These are phyloP conservation scores for Tulasnella sp. DNA, from an alignment of 768 basidiomycete species.

Conservation along the genomic window DNA sequence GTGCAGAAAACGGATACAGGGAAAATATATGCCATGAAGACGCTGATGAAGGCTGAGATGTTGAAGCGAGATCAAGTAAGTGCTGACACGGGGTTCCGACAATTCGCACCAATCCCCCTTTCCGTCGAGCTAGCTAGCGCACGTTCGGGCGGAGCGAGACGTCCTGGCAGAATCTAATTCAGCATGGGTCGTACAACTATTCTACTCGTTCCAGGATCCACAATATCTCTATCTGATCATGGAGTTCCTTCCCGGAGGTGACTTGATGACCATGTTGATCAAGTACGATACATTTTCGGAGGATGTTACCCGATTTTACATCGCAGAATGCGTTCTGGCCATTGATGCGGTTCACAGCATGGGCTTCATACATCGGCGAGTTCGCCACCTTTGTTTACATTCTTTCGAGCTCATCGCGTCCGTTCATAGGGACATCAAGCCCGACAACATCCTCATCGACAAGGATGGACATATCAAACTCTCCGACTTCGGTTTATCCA, in stretches of 20 bases:
- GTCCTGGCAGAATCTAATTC: slow-evolving; percentile 93
- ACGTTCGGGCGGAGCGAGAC: slow-evolving; percentile 95
- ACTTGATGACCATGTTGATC: slow-evolving; percentile 99
- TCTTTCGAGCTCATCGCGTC: not conserved
- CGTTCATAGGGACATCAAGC: slow-evolving; percentile 82
- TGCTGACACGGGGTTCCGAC: not conserved
- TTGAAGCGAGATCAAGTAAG: slow-evolving; percentile 95
- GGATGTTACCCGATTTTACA: slow-evolving; percentile 95
- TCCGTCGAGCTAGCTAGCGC: slow-evolving; percentile 60
- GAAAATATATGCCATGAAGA: slow-evolving; percentile 99
- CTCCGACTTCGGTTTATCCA: slow-evolving; percentile 96
- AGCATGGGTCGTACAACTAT: slow-evolving; percentile 92
- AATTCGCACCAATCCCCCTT: not conserved
- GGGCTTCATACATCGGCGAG: slow-evolving; percentile 94
- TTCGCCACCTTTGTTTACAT: slow-evolving; percentile 9
- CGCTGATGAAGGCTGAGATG: slow-evolving; percentile 95
- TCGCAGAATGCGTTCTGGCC: slow-evolving; percentile 95
- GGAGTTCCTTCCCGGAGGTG: slow-evolving; percentile 98
- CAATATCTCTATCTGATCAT: slow-evolving; percentile 91
- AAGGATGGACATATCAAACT: slow-evolving; percentile 95
- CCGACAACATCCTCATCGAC: slow-evolving; percentile 98
- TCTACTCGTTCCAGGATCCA: slow-evolving; percentile 96
- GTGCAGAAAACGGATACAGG: slow-evolving; percentile 96
- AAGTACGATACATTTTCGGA: slow-evolving; percentile 99
- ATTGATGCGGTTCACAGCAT: slow-evolving; percentile 96